Base-by-base conservation (phyloP, 257 asterid species). In the Solanum chiquidenum region DNA sequence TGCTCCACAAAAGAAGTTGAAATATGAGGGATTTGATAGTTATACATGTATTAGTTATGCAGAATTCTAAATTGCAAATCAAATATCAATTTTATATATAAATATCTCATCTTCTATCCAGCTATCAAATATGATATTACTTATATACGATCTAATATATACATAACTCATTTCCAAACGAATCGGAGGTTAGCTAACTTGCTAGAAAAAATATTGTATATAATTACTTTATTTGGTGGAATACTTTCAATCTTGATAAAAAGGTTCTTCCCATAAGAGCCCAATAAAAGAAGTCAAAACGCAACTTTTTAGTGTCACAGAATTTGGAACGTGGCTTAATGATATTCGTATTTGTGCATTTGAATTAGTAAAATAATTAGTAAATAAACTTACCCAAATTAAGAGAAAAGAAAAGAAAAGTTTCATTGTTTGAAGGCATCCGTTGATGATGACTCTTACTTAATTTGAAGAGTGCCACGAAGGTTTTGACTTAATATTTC, bases 201-300 rank as follows among this genome's bases (percentile, higher is more conserved):
- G 18, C 52, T 0, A 44, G 52, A 44, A 52, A 52, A 52, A 16
- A 52, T 52, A 52, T 52, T 52, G 23, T 52, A 16, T 52, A 52
- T 16, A 52, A 27, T 27, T 27, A 84, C 83, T 58, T 86, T 58
- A 38, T 73, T 55, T 64, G 80, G 89, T 86, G 87, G 89, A 83
- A 84, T 9, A 82, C 76, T 88, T 88, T 77, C 77, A 68, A 93
- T 92, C 94, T 29, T 86, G 94, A 89, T 87, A 89, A 90, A 87
- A 76, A 14, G 72, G 85, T 82, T 46, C 44, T 49, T 29, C 3
- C 85, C 42, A 5, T 44, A 14, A 16, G 66, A 44, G 25, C 35
- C 40, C 52, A 37, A 16, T 27, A 79, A 29, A 29, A 31, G 6
- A 18, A 49, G 23, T 55, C 86, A 83, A 89, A 84, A 74, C 16